A percentile compares a stretch with the other conserved stretches of the same genome.
phyloP scores from a whole-genome alignment of 2,329 filamentous ascomycete genomes.

The Penicillium sp. region DNA sequence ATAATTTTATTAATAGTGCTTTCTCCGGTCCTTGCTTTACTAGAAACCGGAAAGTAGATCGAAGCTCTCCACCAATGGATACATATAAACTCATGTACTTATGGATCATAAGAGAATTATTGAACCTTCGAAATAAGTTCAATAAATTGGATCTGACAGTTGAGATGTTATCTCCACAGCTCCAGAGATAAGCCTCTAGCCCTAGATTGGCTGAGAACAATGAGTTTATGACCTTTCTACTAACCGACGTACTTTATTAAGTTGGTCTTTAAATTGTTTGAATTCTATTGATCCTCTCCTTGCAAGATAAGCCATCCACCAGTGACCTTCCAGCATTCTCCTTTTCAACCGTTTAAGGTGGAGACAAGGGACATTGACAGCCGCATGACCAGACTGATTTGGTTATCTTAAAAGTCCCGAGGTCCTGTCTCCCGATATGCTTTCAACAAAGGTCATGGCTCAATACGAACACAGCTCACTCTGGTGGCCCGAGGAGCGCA shows the following conservation, averaged over 20 bases:
- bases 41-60: no score
- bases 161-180: neutral
- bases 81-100: no score
- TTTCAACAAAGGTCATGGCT: no score
- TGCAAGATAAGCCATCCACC: neutral
- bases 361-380: neutral
- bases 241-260: neutral
- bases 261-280: no score
- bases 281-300: neutral
- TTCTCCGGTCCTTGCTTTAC: no score
- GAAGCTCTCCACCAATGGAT: no score
- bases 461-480: slow-evolving; percentile 31
- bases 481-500: slow-evolving; percentile 49
- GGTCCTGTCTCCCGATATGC: no score
- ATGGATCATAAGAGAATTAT: neutral
- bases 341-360: neutral
- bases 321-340: neutral
- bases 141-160: neutral
- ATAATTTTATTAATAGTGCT: no score
- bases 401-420: no score
- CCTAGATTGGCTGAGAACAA: neutral
- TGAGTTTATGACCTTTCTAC: neutral
- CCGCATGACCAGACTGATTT: neutral
- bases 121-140: neutral
- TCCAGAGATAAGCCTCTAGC: neutral